Conservation (phyloP, 2,329 filamentous ascomycete species). For the Ophiocordyceps sinensis region DNA sequence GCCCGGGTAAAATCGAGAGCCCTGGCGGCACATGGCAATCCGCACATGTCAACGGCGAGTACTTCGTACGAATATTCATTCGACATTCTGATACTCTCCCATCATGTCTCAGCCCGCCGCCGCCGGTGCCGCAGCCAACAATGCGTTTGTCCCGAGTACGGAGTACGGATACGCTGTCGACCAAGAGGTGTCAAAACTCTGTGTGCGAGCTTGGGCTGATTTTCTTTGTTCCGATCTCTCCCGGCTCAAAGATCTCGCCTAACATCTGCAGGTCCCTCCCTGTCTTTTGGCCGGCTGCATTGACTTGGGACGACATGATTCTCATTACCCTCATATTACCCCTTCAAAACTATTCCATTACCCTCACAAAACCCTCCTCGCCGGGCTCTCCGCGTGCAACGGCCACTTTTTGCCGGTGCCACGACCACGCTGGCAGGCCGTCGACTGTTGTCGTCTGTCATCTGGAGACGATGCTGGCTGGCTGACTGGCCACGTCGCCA, state of each 20-base stretch:
- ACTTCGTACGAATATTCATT: too few species aligned
- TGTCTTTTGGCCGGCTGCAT: neutral
- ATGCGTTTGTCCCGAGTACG: neutral
- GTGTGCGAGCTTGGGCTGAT: neutral
- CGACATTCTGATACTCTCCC: neutral
- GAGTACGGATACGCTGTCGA: too few species aligned
- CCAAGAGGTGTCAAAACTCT: too few species aligned
- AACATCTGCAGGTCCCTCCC: conserved; percentile 4
- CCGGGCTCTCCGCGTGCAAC: too few species aligned
- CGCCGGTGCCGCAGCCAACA: neutral
- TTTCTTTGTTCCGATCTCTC: neutral
- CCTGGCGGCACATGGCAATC: neutral
- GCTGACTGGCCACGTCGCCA: too few species aligned
- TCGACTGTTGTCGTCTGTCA: too few species aligned
- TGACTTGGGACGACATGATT: conserved; percentile 7
- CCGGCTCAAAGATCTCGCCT: conserved; percentile 4
- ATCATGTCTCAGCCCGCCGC: neutral
- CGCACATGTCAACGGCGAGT: neutral
- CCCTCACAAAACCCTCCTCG: conserved; percentile 3
- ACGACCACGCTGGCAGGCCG: too few species aligned
- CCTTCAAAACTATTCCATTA: conserved; percentile 4
- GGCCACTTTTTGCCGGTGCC: too few species aligned
- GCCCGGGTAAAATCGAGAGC: too few species aligned
- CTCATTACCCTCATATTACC: neutral
- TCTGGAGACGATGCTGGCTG: too few species aligned